phyloP scores from a whole-genome alignment of 108 stramenopile genomes.

The Skeletonema menzelii region DNA sequence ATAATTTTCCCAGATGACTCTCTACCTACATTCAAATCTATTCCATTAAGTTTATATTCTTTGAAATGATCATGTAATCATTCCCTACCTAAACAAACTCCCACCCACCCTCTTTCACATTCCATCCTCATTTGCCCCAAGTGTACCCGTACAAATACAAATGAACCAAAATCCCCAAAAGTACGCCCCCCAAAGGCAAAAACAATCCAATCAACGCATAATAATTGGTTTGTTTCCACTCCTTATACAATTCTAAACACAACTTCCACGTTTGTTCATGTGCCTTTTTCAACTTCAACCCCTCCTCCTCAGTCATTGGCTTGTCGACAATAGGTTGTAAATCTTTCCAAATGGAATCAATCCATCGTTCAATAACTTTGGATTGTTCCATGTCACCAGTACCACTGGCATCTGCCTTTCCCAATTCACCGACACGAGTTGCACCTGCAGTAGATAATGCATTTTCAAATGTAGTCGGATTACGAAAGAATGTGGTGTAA shows the following conservation, averaged over 20 bases:
- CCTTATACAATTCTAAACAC: conserved; percentile 37
- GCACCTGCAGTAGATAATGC: conserved; percentile 67
- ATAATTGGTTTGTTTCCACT: conserved; percentile 26
- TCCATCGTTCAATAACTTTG: conserved; percentile 58
- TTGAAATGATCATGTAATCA: no score
- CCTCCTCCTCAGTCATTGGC: background rate
- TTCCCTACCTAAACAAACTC: no score
- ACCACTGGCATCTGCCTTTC: conserved; percentile 78
- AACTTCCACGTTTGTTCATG: conserved; percentile 35
- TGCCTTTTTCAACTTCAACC: conserved; percentile 12
- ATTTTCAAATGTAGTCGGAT: conserved; percentile 67
- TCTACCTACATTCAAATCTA: no score
- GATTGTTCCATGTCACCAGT: conserved; percentile 59
- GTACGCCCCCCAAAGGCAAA: conserved; percentile 17
- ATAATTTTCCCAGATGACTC: no score
- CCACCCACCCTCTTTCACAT: background rate
- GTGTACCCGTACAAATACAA: conserved; percentile 7
- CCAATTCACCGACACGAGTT: conserved; percentile 57
- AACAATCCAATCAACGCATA: conserved; percentile 11
- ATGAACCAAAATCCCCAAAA: conserved; percentile 27
- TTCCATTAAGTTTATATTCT: no score
- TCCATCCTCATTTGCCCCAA: background rate
- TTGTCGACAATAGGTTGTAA: conserved; percentile 22
- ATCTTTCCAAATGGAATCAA: conserved; percentile 34
- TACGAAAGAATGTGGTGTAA: conserved; percentile 66